These are phyloP conservation scores for Athelia psychrophila DNA, from an alignment of 1,284 basidiomycete species.

Conservation along the genomic window DNA sequence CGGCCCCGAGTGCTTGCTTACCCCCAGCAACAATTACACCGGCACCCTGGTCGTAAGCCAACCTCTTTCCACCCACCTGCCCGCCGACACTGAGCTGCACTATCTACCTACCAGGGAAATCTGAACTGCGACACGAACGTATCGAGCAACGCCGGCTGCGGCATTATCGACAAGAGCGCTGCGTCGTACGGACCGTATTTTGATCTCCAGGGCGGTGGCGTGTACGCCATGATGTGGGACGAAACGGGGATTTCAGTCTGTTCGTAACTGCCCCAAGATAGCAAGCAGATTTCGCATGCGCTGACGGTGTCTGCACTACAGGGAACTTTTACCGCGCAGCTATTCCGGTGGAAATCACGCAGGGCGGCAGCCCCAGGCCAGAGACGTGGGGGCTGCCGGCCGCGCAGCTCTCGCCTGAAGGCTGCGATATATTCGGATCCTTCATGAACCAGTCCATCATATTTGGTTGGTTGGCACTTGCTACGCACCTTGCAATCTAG, in stretches of 20 bases:
- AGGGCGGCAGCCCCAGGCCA: slow-evolving; percentile 50
- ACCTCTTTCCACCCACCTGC: neutral
- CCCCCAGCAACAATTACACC: slow-evolving; percentile 47
- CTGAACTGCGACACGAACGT: slow-evolving; percentile 28
- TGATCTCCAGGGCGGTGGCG: slow-evolving; percentile 70
- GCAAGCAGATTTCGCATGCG: neutral
- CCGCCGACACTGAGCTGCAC: neutral
- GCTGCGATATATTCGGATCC: slow-evolving; percentile 56
- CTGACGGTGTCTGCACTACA: slow-evolving; percentile 21
- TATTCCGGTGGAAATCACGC: slow-evolving; percentile 62
- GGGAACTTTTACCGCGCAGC: slow-evolving; percentile 75
- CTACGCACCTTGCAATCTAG: slow-evolving; percentile 2
- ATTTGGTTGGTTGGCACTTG: slow-evolving; percentile 34
- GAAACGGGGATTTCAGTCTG: slow-evolving; percentile 69
- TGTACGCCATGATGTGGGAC: slow-evolving; percentile 80
- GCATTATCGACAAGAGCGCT: slow-evolving; percentile 65
- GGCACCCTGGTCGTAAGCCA: slow-evolving; percentile 52
- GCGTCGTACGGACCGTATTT: slow-evolving; percentile 73
- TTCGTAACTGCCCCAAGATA: slow-evolving; percentile 40
- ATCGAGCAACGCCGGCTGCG: slow-evolving; percentile 54
- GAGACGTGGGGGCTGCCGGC: slow-evolving; percentile 62
- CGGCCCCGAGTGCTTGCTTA: slow-evolving; percentile 43
- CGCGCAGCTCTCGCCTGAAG: slow-evolving; percentile 52
- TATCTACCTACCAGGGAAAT: neutral
- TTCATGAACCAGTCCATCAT: slow-evolving; percentile 41